Evolutionary conservation across 306 rosid species (phyloP).

Genomic region (Dryas alaskensis): DNA sequence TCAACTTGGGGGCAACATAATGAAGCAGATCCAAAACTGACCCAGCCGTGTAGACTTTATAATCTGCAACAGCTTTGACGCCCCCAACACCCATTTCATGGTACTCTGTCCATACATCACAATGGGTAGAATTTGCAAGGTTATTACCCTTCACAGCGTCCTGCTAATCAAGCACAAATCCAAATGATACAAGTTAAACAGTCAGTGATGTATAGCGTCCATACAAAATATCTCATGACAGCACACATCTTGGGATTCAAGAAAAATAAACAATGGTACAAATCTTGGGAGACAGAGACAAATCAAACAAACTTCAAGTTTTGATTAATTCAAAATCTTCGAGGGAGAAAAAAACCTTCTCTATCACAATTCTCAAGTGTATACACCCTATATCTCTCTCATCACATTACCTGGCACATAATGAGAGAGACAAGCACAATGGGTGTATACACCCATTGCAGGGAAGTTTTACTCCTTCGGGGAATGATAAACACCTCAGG

Average conservation of each 20-base stretch:
- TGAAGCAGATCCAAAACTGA: constrained; percentile 66
- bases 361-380: too few relatives aligned
- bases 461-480: not conserved
- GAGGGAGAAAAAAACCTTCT: too few relatives aligned
- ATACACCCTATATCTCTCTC: too few relatives aligned
- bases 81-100: constrained; percentile 78
- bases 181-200: constrained; percentile 16
- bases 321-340: not conserved
- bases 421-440: too few relatives aligned
- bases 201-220: not conserved
- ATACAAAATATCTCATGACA: constrained; percentile 1
- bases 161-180: constrained; percentile 39
- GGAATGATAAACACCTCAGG: not conserved
- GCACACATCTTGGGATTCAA: not conserved
- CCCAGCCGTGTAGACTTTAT: constrained; percentile 62
- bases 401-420: too few relatives aligned
- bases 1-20: constrained; percentile 77
- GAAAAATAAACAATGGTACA: not conserved
- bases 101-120: constrained; percentile 86
- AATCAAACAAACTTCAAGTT: not conserved
- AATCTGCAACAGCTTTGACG: constrained; percentile 65
- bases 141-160: constrained; percentile 57
- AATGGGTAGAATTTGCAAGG: constrained; percentile 49
- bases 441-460: too few relatives aligned
- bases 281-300: constrained; percentile 5